These are phyloP conservation scores for Acacia crassicarpa DNA, from an alignment of 306 rosid genomes.

Conservation along the genomic window DNA sequence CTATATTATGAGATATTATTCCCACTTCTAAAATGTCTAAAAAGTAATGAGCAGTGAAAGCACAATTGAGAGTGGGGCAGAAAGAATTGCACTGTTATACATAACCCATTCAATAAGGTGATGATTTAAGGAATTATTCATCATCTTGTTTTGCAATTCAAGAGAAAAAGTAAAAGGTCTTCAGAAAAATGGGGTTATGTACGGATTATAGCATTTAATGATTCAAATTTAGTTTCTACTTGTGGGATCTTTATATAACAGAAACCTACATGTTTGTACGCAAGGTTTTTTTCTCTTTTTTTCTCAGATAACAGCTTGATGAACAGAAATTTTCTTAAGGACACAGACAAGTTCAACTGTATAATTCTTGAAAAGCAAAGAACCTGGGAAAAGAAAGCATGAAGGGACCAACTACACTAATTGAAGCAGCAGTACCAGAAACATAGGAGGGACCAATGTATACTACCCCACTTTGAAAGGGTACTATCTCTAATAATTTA, in stretches of 20 bases:
- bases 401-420: slow-evolving; percentile 43
- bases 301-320: neutral
- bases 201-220: neutral
- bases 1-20: neutral
- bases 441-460: slow-evolving; percentile 49
- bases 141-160: neutral
- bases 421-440: slow-evolving; percentile 39
- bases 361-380: neutral
- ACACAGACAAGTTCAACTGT: neutral
- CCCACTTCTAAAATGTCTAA: neutral
- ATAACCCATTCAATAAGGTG: neutral
- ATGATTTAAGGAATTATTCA: neutral
- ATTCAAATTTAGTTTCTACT: neutral
- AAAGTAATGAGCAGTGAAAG: neutral
- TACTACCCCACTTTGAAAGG: slow-evolving; percentile 44
- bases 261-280: neutral
- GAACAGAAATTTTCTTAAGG: neutral
- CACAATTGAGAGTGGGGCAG: neutral
- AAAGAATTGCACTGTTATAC: neutral
- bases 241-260: neutral
- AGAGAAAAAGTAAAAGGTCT: neutral
- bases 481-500: slow-evolving; percentile 28
- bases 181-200: neutral
- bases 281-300: neutral
- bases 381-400: slow-evolving; percentile 28